A percentile compares a stretch with the other conserved stretches of the same genome.
phyloP scores from a whole-genome alignment of 164 flowering plant species.

The Nymphaea colorata region DNA sequence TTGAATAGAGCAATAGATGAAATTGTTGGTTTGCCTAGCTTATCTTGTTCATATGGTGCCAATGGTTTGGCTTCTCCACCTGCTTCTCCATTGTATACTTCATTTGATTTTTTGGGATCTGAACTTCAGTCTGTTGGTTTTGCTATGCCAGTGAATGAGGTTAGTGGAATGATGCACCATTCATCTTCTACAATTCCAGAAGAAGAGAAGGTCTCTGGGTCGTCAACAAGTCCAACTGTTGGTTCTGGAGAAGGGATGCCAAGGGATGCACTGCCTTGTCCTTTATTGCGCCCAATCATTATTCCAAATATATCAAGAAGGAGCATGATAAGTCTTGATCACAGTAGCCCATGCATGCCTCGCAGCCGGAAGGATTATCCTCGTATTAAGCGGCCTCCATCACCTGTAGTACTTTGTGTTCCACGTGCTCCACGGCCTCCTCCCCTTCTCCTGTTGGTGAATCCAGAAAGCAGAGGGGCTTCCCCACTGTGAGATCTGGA shows the following conservation, averaged over 20 bases:
- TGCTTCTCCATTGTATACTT: constrained; percentile 71
- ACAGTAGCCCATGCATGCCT: constrained; percentile 71
- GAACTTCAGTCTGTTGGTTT: constrained; percentile 69
- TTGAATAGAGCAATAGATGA: constrained; percentile 84
- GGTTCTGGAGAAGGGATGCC: constrained; percentile 50
- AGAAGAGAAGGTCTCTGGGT: constrained; percentile 57
- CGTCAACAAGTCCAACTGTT: constrained; percentile 38
- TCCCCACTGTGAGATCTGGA: constrained; percentile 95
- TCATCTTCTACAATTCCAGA: constrained; percentile 32
- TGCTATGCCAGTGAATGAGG: constrained; percentile 68
- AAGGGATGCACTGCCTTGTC: constrained; percentile 61
- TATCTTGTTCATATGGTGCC: constrained; percentile 75
- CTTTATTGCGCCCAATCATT: constrained; percentile 73
- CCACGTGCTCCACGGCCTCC: constrained; percentile 86
- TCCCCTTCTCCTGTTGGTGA: constrained; percentile 85
- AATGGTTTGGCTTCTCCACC: constrained; percentile 91
- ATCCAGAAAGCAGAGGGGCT: constrained; percentile 75
- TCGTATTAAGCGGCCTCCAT: constrained; percentile 85
- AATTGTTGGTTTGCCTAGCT: constrained; percentile 58
- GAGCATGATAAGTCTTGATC: constrained; percentile 47
- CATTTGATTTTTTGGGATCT: constrained; percentile 74
- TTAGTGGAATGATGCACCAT: constrained; percentile 39
- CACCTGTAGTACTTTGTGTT: constrained; percentile 93
- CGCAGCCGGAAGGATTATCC: constrained; percentile 63
- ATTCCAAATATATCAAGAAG: constrained; percentile 66